Evolutionary conservation across 78 protist genomes (phyloP).

Genomic region (Speleostelium caveatum): DNA sequence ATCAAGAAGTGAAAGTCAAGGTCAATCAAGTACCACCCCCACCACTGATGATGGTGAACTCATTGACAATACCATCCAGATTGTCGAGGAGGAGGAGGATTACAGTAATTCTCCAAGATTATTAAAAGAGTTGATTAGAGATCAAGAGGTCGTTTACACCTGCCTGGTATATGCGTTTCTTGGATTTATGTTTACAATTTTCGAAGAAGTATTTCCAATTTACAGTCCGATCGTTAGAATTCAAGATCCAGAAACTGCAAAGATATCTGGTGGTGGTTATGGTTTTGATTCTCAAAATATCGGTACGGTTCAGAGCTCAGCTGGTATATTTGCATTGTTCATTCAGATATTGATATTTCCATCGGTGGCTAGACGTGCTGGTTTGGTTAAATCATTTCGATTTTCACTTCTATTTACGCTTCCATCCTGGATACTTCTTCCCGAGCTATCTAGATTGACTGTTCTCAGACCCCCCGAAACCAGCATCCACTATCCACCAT

Average conservation of each 20-base stretch:
- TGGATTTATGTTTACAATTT: slow-evolving; percentile 60
- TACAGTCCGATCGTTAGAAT: slow-evolving; percentile 17
- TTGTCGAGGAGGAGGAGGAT: slow-evolving; percentile 26
- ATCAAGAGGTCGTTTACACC: slow-evolving; percentile 25
- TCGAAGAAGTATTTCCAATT: slow-evolving; percentile 55
- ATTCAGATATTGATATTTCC: slow-evolving; percentile 31
- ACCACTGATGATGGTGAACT: too few relatives aligned
- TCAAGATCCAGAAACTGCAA: not conserved
- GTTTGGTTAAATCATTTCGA: slow-evolving; percentile 15
- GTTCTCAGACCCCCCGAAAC: not conserved
- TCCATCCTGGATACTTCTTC: slow-evolving; percentile 40
- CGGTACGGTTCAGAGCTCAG: slow-evolving; percentile 27
- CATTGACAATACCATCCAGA: not conserved
- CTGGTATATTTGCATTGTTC: slow-evolving; percentile 46
- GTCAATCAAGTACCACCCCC: too few relatives aligned
- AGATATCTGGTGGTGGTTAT: slow-evolving; percentile 26
- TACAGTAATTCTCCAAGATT: slow-evolving; percentile 13
- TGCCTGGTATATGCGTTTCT: slow-evolving; percentile 40
- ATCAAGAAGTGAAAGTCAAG: too few relatives aligned
- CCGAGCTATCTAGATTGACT: slow-evolving; percentile 19
- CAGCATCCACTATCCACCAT: not conserved
- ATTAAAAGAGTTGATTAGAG: not conserved
- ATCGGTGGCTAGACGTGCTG: slow-evolving; percentile 4
- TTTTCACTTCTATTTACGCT: slow-evolving; percentile 21
- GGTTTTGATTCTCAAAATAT: slow-evolving; percentile 19